Percentiles rank a stretch among this genome's conserved stretches.
phyloP scores from a whole-genome alignment of 352 stramenopile species.

The Globisporangium camurandrum region DNA sequence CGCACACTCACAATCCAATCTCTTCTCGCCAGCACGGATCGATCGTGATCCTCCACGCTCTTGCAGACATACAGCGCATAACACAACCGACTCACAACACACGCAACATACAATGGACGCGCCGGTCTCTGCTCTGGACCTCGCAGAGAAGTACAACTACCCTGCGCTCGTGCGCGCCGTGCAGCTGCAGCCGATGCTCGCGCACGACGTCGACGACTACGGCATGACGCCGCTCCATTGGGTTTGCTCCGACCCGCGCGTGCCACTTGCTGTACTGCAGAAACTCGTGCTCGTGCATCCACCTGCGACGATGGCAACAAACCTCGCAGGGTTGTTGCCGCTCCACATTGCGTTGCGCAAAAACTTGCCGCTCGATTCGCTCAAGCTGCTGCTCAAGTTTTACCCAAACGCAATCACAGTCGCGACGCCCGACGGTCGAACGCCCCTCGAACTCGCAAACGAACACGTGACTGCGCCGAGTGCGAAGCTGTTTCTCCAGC shows the following conservation, averaged over 20 bases:
- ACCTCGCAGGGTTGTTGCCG: slow-evolving; percentile 51
- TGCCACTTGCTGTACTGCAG: slow-evolving; percentile 58
- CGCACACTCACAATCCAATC: not conserved
- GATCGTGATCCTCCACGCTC: not conserved
- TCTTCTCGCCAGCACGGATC: no score
- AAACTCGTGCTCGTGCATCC: slow-evolving; percentile 44
- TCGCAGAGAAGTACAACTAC: slow-evolving; percentile 43
- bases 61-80: not conserved
- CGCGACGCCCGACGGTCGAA: slow-evolving; percentile 45
- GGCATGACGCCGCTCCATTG: slow-evolving; percentile 84
- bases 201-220: slow-evolving; percentile 43
- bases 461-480: slow-evolving; percentile 22
- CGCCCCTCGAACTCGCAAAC: slow-evolving; percentile 32
- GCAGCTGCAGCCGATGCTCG: slow-evolving; percentile 33
- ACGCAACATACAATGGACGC: slow-evolving; percentile 1
- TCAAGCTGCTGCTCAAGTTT: slow-evolving; percentile 63
- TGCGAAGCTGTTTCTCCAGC: slow-evolving; percentile 24
- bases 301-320: slow-evolving; percentile 27
- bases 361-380: slow-evolving; percentile 39
- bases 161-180: slow-evolving; percentile 29
- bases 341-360: slow-evolving; percentile 66
- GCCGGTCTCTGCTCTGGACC: slow-evolving; percentile 20
- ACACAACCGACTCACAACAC: not conserved
- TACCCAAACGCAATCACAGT: slow-evolving; percentile 43
- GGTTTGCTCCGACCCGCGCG: slow-evolving; percentile 68